Conservation (phyloP, 1,284 basidiomycete species). For the Rhodotorula sp. region DNA sequence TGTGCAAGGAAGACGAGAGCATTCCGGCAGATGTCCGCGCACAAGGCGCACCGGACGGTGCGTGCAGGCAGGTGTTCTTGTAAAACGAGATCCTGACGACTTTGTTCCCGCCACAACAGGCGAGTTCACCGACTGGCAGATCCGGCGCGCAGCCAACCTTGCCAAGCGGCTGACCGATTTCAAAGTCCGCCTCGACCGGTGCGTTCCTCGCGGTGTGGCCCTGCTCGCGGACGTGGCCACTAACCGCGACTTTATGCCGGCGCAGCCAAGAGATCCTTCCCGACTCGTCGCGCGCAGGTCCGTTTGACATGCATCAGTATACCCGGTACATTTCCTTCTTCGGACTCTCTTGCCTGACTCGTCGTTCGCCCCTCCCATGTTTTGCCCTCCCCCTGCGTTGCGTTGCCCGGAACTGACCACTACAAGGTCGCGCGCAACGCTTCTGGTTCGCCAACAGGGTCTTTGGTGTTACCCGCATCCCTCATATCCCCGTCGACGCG, state of each 20-base stretch:
- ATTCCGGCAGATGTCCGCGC: slow-evolving; percentile 49
- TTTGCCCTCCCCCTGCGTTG: slow-evolving; percentile 58
- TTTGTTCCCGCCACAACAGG: slow-evolving; percentile 21
- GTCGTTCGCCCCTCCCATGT: background rate
- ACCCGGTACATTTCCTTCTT: slow-evolving; percentile 48
- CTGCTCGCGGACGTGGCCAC: background rate
- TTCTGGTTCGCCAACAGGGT: slow-evolving; percentile 53
- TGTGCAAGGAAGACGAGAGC: slow-evolving; percentile 62
- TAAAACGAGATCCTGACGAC: background rate
- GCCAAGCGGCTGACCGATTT: slow-evolving; percentile 74
- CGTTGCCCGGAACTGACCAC: slow-evolving; percentile 48
- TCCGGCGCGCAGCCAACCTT: slow-evolving; percentile 82
- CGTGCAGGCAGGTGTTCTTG: background rate
- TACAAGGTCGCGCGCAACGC: slow-evolving; percentile 34
- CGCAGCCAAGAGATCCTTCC: slow-evolving; percentile 57
- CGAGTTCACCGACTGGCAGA: slow-evolving; percentile 72
- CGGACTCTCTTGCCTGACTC: slow-evolving; percentile 19
- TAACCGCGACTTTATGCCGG: background rate
- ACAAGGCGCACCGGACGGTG: slow-evolving; percentile 38
- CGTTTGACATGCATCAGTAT: slow-evolving; percentile 62
- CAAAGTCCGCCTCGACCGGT: slow-evolving; percentile 67
- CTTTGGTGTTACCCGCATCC: slow-evolving; percentile 76
- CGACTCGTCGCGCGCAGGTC: slow-evolving; percentile 57
- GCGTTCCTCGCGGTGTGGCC: slow-evolving; percentile 43
- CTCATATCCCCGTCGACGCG: slow-evolving; percentile 51